Base-by-base conservation (phyloP, 2,329 filamentous ascomycete genomes). In the Botrytis deweyae region DNA sequence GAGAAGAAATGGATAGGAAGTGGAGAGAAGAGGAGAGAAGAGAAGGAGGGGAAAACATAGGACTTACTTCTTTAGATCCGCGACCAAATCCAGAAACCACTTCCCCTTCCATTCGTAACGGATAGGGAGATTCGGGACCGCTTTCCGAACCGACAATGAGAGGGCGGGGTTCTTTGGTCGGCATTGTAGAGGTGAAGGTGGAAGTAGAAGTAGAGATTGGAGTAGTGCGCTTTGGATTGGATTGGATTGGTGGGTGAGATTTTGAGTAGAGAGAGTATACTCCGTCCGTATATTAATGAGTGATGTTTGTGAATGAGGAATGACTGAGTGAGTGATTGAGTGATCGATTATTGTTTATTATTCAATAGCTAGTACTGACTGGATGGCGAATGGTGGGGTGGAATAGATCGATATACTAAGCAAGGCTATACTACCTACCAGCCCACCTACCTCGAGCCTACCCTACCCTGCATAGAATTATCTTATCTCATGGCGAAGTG, bases 21-120 rank as follows among this genome's bases (percentile, higher is more conserved):
- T 42, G 16, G 16, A 5, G 18, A 1, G 9, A 3, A 22, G n/a
- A 22, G 18, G 33, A 18, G 9, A 40, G 44, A 18, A 18, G 6
- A 29, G 33, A 61, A 5, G 61, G 33, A 20, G 40, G 38, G 33
- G 42, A 52, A 55, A 55, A n/a, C 12, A 55, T 3, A 55, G 0
- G 7, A 64, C 58, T 74, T 82, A 95, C 93, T 84, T 98, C 95
- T 85, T 94, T 97, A 80, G 93, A 97, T 25, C 96, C 96, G 75
- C 96, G 89, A 61, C 96, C 95, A 82, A 98, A 98, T 49, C 96
- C 96, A 79, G 93, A 92, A 80, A 98, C 94, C 38, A 99, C 94
- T 72, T 91, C 89, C 38, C 96, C 96, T 75, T 92, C 91, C 84
- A 98, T 91, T 78, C 88, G 89, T 78, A 97, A 87, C 0, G 96